Percentiles rank a stretch among this genome's conserved stretches.
Evolutionary conservation across 164 flowering plant species (phyloP).

Genomic region (Vitis amurensis): DNA sequence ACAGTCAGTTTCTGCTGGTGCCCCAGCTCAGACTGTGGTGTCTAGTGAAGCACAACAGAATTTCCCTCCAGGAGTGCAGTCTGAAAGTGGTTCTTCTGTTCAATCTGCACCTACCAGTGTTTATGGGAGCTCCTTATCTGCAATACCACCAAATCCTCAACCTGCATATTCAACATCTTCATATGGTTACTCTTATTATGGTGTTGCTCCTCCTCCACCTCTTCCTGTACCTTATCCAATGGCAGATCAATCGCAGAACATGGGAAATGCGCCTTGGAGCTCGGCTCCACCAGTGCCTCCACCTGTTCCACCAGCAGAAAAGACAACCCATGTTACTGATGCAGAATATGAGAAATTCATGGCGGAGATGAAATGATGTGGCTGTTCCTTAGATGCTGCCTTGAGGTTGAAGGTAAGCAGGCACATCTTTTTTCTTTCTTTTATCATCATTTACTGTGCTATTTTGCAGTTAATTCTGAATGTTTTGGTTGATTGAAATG

Average conservation of each 20-base stretch:
- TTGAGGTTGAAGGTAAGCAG: conserved; percentile 24
- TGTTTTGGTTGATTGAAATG: neutral
- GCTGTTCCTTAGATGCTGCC: neutral
- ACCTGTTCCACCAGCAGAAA: conserved; percentile 55
- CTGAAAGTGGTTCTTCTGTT: conserved; percentile 41
- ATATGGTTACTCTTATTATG: conserved; percentile 64
- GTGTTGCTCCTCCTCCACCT: conserved; percentile 52
- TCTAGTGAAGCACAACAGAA: conserved; percentile 60
- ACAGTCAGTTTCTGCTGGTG: conserved; percentile 49
- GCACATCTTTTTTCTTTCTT: neutral
- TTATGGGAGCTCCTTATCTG: conserved; percentile 42
- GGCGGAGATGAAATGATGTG: conserved; percentile 79
- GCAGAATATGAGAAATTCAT: conserved; percentile 90
- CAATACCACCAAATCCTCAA: conserved; percentile 51
- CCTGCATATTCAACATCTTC: conserved; percentile 57
- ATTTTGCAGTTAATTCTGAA: neutral
- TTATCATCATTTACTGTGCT: neutral
- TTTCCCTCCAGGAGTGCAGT: conserved; percentile 67
- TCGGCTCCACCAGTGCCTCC: conserved; percentile 54
- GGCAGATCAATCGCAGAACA: conserved; percentile 43
- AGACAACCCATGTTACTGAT: conserved; percentile 51
- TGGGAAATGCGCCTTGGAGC: conserved; percentile 74
- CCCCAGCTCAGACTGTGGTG: conserved; percentile 40
- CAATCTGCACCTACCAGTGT: conserved; percentile 31
- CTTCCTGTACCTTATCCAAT: conserved; percentile 32